Evolutionary conservation across 495 filamentous ascomycete genomes (phyloP), one percentile per base, ranked within the genome.

Genomic region (Aspergillus nidulans): DNA sequence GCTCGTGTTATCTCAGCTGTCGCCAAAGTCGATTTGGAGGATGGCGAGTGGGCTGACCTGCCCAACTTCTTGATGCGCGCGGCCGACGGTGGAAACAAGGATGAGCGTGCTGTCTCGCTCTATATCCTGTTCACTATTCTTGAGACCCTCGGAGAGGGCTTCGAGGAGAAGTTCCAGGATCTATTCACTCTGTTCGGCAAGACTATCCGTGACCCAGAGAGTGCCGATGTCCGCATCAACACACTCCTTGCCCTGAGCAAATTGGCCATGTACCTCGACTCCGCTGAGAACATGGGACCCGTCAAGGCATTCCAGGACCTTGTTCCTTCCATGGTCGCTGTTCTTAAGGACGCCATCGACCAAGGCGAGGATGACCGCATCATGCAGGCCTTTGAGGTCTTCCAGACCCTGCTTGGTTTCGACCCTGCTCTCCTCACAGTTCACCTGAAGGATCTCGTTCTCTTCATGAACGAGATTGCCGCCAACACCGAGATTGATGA

Each of bases 41-140:
- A 95, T 64, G 88, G 87, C 44, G 83, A 95, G 72, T 97, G 94
- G 94, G 69, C 72, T 41, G 88, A 95, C 32, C 78, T 97, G 30
- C 82, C 92, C 39, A 80, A 83, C 56, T 78, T 87, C 49, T 81
- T 97, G 34, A 76, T 86, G 53, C 84, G 83, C 60, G 88, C 91
- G 26, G 85, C 86, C 28, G 84, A 76, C 54, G 90, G 81, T 59
- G 71, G 77, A 38, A 85, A 86, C 57, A 82, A 89, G 43, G 78
- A 80, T 25, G 88, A 96, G 71, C 85, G 95, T 46, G 91, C 95
- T 62, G 89, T 97, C 32, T 90, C 86, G 40, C 83, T 91, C 55
- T 98, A 94, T 71, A 90, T 98, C 58, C 85, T 97, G 47, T 96
- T 83, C 75, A 94, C 91, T 46, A 81, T 95, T 18, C 77, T 98